Percentiles rank a stretch among this genome's conserved stretches.
Conservation (phyloP, 2,329 filamentous ascomycete genomes). For the Colletotrichum cereale region DNA sequence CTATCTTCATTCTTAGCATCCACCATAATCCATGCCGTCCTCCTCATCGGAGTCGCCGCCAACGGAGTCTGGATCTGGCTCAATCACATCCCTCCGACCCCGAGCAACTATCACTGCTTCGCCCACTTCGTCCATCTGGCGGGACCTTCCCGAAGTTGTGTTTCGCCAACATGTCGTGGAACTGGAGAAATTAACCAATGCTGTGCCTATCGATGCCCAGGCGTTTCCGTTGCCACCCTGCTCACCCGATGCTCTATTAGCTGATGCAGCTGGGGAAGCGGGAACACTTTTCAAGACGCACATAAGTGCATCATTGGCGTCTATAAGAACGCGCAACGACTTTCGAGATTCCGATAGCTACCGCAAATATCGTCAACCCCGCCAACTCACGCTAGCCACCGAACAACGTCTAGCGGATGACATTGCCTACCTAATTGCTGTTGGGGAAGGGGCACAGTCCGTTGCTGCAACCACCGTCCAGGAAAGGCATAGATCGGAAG, state of each 20-base stretch:
- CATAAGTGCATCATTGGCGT: background rate
- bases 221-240: constrained; percentile 15
- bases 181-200: constrained; percentile 38
- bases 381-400: constrained; percentile 17
- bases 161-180: constrained; percentile 37
- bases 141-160: constrained; percentile 19
- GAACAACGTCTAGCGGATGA: constrained; percentile 40
- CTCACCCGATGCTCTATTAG: constrained; percentile 16
- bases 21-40: constrained; percentile 18
- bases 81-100: background rate
- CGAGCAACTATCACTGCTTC: constrained; percentile 31
- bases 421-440: constrained; percentile 34
- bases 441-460: constrained; percentile 41
- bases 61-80: background rate
- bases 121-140: constrained; percentile 36
- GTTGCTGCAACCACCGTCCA: constrained; percentile 40
- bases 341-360: constrained; percentile 2
- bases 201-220: constrained; percentile 36
- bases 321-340: background rate
- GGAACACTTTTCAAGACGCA: background rate
- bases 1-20: background rate
- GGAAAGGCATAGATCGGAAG: constrained; percentile 2
- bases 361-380: background rate
- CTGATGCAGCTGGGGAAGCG: background rate
- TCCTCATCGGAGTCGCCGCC: constrained; percentile 12